Base-by-base conservation (phyloP, 2,329 filamentous ascomycete species). In the Apiospora sp. region DNA sequence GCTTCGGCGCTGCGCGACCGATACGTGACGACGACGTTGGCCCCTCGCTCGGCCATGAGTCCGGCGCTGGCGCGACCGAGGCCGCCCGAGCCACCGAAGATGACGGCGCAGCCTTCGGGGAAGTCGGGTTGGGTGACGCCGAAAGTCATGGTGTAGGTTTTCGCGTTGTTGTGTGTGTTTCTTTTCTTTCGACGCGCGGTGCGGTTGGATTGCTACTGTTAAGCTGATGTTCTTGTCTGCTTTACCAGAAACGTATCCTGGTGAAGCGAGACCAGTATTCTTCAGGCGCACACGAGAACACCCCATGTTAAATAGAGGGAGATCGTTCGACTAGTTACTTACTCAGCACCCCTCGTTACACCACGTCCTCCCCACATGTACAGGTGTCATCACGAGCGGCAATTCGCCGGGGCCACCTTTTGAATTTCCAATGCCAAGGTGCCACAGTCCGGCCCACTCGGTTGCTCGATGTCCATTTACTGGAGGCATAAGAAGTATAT, bases 141-240 rank as follows among this genome's bases (percentile, higher is more conserved):
- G 34, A 72, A 72, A 61, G 71, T 14, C 64, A 72, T 72, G 30
- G 71, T 69, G 30, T 41, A 41, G 37, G 1, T 41, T 1, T 22
- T 67, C 67, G 96, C 94, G 14, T 94, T 41, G 8, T 10, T 41
- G 8, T 41, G 7, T 10, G 37, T 41, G 10, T 41, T 93, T 27
- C 64, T 7, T 24, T 24, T 67, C 22, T 27, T 67, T 37, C 14
- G 16, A 3, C 7, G 16, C 13, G 61, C 12, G 14, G 24, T 10
- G 41, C 7, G 14, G 43, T 34, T 34, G 24, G 43, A 10, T 69
- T 41, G 22, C 22, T 67, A 7, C 34, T 3, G 43, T 34, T 34
- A 30, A 30, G 8, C 34, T 43, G 24, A 1, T 14, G 30, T n/a
- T 67, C 2, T 1, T 67, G 13, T 16, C 46, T 49, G 19, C 22